Evolutionary conservation across 352 stramenopile genomes (phyloP).

Genomic region (Phytophthora parvispora): DNA sequence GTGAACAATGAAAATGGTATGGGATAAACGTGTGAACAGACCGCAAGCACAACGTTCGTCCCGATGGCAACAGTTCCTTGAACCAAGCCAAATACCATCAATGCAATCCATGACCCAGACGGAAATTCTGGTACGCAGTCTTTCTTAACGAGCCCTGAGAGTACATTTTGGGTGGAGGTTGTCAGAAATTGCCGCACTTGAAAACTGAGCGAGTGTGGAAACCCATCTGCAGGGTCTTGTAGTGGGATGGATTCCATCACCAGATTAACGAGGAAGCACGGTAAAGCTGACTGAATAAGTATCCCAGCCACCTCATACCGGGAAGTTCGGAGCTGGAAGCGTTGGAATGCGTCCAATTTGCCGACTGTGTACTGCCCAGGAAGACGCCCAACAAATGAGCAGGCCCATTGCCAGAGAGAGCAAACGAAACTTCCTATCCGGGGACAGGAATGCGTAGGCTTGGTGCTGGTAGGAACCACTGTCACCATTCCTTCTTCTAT

Average conservation of each 20-base stretch:
- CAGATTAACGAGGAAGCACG: neutral
- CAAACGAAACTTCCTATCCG: no score
- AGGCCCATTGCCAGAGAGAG: neutral
- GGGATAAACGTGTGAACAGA: neutral
- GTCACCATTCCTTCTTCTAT: no score
- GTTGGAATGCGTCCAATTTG: neutral
- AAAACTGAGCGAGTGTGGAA: neutral
- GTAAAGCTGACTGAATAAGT: neutral
- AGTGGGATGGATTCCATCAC: neutral
- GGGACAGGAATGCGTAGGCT: no score
- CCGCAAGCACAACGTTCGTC: slow-evolving; percentile 15
- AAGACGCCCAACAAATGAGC: neutral
- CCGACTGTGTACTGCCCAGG: neutral
- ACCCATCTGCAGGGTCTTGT: neutral
- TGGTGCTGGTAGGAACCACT: neutral
- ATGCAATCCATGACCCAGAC: neutral
- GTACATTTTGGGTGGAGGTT: neutral
- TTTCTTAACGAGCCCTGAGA: neutral
- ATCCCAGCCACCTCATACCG: neutral
- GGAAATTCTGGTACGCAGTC: slow-evolving; percentile 5
- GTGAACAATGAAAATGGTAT: slow-evolving; percentile 31
- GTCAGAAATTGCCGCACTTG: neutral
- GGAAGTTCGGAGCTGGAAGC: neutral
- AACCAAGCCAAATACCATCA: slow-evolving; percentile 2
- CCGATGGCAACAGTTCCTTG: slow-evolving; percentile 16